Evolutionary conservation across 257 asterid genomes (phyloP).

Genomic region (Solanum acaule): DNA sequence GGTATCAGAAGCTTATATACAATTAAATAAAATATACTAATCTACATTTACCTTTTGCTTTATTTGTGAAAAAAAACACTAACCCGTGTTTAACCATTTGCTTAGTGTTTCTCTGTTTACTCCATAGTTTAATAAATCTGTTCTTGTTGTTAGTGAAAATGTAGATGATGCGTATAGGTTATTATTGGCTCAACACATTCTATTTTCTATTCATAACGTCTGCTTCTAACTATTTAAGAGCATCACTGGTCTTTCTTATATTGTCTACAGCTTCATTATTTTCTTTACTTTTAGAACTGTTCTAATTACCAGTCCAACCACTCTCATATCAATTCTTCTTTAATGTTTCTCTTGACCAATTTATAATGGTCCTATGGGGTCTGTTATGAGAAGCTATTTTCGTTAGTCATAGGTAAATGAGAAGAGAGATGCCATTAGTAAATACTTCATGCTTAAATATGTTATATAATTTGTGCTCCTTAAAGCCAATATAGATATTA

Average conservation of each 20-base stretch:
- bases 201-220: constrained; percentile 46
- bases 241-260: constrained; percentile 24
- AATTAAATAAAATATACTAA: background rate
- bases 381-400: background rate
- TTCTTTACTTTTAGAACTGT: constrained; percentile 46
- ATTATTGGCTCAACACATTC: background rate
- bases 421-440: background rate
- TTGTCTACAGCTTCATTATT: constrained; percentile 24
- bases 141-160: background rate
- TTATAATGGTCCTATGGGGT: background rate
- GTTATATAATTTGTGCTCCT: background rate
- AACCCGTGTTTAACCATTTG: background rate
- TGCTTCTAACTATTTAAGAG: constrained; percentile 37
- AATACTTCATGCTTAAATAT: background rate
- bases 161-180: background rate
- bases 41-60: background rate
- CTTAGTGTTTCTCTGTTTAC: background rate
- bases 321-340: constrained; percentile 22
- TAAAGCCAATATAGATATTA: background rate
- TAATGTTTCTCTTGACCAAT: background rate
- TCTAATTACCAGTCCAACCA: constrained; percentile 91
- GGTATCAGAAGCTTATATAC: constrained; percentile 26
- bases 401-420: background rate
- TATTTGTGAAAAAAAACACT: background rate
- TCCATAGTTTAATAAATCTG: background rate